phyloP scores from a whole-genome alignment of 2,329 filamentous ascomycete genomes.

The Alternaria atra region DNA sequence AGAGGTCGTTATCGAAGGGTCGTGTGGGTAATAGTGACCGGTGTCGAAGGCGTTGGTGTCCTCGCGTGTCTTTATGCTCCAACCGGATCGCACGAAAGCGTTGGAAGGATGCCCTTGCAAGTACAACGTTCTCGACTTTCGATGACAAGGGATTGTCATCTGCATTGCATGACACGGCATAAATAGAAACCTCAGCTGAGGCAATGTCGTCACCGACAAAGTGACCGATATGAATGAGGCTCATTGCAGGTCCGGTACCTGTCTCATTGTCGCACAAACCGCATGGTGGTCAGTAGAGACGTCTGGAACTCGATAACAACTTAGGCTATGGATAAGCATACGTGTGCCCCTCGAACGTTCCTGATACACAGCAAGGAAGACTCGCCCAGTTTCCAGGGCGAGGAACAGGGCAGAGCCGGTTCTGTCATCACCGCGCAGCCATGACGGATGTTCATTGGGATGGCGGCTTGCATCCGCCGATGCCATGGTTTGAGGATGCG shows the following conservation, averaged over 20 bases:
- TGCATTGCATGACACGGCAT: conserved; percentile 31
- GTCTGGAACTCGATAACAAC: conserved; percentile 13
- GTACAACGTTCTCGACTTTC: conserved; percentile 26
- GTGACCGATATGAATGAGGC: conserved; percentile 20
- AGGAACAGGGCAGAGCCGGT: conserved; percentile 25
- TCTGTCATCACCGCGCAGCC: conserved; percentile 37
- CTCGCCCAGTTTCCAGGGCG: conserved; percentile 22
- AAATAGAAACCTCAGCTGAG: conserved; percentile 18
- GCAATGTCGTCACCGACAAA: conserved; percentile 28
- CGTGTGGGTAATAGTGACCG: conserved; percentile 3
- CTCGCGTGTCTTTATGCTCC: conserved; percentile 26
- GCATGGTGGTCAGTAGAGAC: conserved; percentile 6
- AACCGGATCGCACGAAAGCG: conserved; percentile 23
- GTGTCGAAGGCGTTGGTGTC: conserved; percentile 15
- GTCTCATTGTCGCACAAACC: conserved; percentile 26
- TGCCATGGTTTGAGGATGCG: conserved; percentile 35
- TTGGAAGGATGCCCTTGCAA: conserved; percentile 22
- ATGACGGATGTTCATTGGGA: conserved; percentile 41
- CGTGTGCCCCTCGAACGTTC: conserved; percentile 12
- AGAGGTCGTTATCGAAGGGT: conserved; percentile 3
- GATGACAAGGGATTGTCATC: conserved; percentile 14
- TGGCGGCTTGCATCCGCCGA: conserved; percentile 37
- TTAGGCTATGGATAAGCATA: not conserved
- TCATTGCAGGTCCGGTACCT: conserved; percentile 13
- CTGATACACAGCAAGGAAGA: conserved; percentile 27